phyloP scores from a whole-genome alignment of 495 filamentous ascomycete genomes.

The Cudoniella acicularis region DNA sequence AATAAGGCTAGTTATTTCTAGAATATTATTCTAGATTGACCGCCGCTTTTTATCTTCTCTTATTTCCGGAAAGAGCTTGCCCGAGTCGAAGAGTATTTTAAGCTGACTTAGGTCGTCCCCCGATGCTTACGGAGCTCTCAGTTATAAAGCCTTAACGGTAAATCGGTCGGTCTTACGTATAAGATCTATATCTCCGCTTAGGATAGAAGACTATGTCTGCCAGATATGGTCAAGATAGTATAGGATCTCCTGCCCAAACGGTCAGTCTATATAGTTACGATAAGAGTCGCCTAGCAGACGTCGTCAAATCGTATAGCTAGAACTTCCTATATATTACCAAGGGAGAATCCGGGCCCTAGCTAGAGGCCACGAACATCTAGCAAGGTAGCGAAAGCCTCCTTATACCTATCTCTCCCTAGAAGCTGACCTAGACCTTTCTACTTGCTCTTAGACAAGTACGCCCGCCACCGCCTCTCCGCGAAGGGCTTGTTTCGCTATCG shows the following conservation, averaged over 20 bases:
- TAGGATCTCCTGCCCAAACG: slow-evolving; percentile 12
- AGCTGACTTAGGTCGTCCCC: too few relatives aligned
- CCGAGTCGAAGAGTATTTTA: too few relatives aligned
- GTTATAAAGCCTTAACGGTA: too few relatives aligned
- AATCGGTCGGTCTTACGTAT: too few relatives aligned
- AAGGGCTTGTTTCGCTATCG: slow-evolving; percentile 1
- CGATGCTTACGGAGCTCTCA: too few relatives aligned
- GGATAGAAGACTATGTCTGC: slow-evolving; percentile 6
- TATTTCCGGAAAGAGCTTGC: too few relatives aligned
- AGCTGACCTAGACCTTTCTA: slow-evolving; percentile 9
- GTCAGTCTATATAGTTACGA: not conserved
- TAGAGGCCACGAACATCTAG: slow-evolving; percentile 7
- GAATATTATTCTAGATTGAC: too few relatives aligned
- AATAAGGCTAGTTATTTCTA: too few relatives aligned
- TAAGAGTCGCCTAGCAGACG: not conserved
- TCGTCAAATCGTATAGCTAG: slow-evolving; percentile 15
- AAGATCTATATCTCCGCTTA: not conserved
- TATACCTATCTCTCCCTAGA: not conserved
- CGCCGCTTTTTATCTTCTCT: too few relatives aligned
- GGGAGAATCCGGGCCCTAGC: slow-evolving; percentile 4
- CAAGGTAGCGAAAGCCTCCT: slow-evolving; percentile 6
- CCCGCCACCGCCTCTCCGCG: slow-evolving; percentile 12
- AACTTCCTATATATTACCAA: slow-evolving; percentile 13
- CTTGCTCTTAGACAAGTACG: slow-evolving; percentile 14
- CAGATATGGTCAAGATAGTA: slow-evolving; percentile 14